These are phyloP conservation scores for Holtermannia corniformis DNA, from an alignment of 768 basidiomycete species.

Conservation along the genomic window DNA sequence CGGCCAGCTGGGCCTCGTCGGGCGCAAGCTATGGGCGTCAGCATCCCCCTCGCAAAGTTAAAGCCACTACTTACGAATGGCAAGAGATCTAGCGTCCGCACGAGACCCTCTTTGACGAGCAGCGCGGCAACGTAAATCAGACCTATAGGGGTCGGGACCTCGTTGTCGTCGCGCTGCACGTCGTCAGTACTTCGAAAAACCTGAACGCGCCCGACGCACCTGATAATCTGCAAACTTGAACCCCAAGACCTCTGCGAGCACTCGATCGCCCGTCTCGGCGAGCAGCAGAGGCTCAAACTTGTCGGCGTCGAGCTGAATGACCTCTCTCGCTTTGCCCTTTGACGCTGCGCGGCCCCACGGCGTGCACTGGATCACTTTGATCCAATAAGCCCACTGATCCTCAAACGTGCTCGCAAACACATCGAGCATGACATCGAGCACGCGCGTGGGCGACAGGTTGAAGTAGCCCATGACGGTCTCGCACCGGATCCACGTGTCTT, in stretches of 20 bases:
- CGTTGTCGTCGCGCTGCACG: conserved; percentile 15
- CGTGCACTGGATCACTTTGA: conserved; percentile 73
- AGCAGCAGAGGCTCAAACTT: conserved; percentile 5
- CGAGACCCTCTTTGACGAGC: conserved; percentile 78
- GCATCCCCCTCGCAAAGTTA: neutral
- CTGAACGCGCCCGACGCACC: conserved; percentile 46
- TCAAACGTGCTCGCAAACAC: conserved; percentile 72
- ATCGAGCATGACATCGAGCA: conserved; percentile 86
- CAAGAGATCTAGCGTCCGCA: conserved; percentile 78
- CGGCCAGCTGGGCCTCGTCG: conserved; percentile 64
- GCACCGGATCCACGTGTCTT: conserved; percentile 43
- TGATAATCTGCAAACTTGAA: conserved; percentile 93
- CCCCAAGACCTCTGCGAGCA: conserved; percentile 73
- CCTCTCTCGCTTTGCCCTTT: conserved; percentile 23
- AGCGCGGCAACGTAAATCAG: conserved; percentile 76
- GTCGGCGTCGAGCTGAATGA: conserved; percentile 31
- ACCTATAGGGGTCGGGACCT: conserved; percentile 56
- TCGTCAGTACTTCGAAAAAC: conserved; percentile 36
- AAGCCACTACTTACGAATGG: conserved; percentile 59
- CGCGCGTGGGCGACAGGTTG: conserved; percentile 88
- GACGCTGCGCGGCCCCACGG: conserved; percentile 55
- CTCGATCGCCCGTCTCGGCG: conserved; percentile 25
- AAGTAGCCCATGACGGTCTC: conserved; percentile 62
- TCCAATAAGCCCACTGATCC: conserved; percentile 78
- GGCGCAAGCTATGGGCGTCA: conserved; percentile 54